Base-by-base conservation (phyloP, 257 asterid species). In the Lantana camara region DNA sequence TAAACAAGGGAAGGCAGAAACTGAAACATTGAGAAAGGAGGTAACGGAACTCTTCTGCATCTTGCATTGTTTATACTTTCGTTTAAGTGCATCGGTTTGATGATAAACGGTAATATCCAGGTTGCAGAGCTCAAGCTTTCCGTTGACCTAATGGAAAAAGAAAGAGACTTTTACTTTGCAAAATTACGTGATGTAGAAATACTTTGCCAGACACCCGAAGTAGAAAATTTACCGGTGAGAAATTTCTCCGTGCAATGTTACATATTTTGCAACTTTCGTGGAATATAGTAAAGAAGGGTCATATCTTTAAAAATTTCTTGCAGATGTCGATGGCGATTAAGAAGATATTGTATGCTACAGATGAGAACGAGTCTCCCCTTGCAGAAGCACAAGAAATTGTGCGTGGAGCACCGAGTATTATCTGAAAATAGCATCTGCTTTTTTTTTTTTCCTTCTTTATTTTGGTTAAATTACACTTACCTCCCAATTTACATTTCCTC, bases 81-180 rank as follows among this genome's bases (percentile, higher is more conserved):
- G 23, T 38, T 63, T 5, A 13, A 15, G 32, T 63, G 29, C 59
- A 27, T 68, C 2, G 9, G 16, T 46, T 48, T 74, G 40, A 68
- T 53, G 69, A 45, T 62, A 48, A 53, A 9, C 21, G 38, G 7
- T 65, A 13, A 40, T 66, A 20, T 79, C 40, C 86, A 92, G 98
- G 67, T 79, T 53, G 68, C 78, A 12, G 96, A 92, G 38, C 90
- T 92, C 70, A 85, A 82, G 83, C 75, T 83, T 32, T 87, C 96
- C 5, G 87, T 83, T 23, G 97, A 92, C 57, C 66, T 67, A 34
- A 60, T 92, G 83, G 98, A 92, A 72, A 92, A 89, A 76, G 98
- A 89, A 73, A 78, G 98, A 58, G 97, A 92, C 84, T 89, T 92
- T 63, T 92, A 92, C 82, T 92, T 89, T 62, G 87, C 83, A 17